Evolutionary conservation across 2,329 filamentous ascomycete species (phyloP), one percentile per base, ranked within the genome.

Genomic region (Colletotrichum sp.): DNA sequence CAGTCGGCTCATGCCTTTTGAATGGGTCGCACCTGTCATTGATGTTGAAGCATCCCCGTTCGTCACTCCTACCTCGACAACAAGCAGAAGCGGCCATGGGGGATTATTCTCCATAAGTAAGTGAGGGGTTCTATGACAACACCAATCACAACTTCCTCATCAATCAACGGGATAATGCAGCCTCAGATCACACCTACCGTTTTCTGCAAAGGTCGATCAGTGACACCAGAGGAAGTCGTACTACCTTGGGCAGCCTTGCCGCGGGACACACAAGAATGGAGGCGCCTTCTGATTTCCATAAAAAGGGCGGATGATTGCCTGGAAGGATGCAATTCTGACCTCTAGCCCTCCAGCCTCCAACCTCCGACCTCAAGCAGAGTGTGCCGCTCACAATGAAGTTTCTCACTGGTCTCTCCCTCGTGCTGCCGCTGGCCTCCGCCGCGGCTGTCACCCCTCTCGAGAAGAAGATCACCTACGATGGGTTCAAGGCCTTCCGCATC

Each of bases 401-500:
- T 34, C 66, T 77, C 30, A 30, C 65, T 8, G 30, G 68, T 4
- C 72, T 78, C n/a, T 28, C 55, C 15, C 21, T 73, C 5, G 55
- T 67, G 28, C 60, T 77, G n/a, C 72, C 76, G 49, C 67, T 78
- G 68, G 77, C 68, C 8, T 76, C 72, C 28, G 76, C 76, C 34
- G 67, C 63, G 59, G 62, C 59, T 1, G 60, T 78, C 21, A 39
- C 44, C 1, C 72, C 76, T 10, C 59, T 75, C n/a, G 77, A 72
- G 44, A 75, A 72, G 52, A 67, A 55, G 34, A 77, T 78, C 18
- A 80, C 80, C 15, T 84, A 83, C 60, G 79, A 81, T 36, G 83
- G 83, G 28, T 83, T 83, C 74, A 86, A 84, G 52, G 84, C 87
- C 24, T 86, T 88, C 75, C 83, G 87, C 15, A 82, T 89, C 75